These are phyloP conservation scores for Draba incana DNA, from an alignment of 345 rosid genomes.

Conservation along the genomic window DNA sequence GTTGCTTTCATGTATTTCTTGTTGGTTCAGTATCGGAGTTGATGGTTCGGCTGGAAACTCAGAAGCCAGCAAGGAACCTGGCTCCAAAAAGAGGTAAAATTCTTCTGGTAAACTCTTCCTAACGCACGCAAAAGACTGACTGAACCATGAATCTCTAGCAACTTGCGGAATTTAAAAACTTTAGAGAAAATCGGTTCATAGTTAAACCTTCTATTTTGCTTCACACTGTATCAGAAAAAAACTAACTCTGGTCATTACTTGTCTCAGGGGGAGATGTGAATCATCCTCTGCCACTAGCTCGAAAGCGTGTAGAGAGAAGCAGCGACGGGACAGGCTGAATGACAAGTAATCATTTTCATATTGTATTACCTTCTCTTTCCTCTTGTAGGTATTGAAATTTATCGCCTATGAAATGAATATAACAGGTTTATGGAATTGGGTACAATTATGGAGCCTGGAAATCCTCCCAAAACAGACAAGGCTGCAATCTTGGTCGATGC, in stretches of 20 bases:
- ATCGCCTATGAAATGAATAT: slow-evolving; percentile 14
- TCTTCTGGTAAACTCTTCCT: not conserved
- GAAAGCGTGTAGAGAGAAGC: slow-evolving; percentile 97
- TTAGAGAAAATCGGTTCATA: not conserved
- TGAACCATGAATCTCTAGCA: slow-evolving; percentile 5
- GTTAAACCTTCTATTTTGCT: too few species aligned
- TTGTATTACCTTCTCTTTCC: slow-evolving; percentile 14
- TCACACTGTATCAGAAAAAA: not conserved
- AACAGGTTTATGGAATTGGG: slow-evolving; percentile 88
- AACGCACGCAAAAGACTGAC: not conserved
- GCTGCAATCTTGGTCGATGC: slow-evolving; percentile 84
- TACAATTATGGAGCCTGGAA: slow-evolving; percentile 81
- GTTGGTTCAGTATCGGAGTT: slow-evolving; percentile 52
- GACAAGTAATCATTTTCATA: slow-evolving; percentile 67
- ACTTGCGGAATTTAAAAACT: not conserved
- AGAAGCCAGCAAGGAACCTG: slow-evolving; percentile 68
- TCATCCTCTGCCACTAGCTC: slow-evolving; percentile 73
- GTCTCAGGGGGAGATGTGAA: slow-evolving; percentile 59
- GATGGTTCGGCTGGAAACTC: slow-evolving; percentile 77
- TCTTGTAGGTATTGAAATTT: slow-evolving; percentile 7
- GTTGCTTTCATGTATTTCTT: slow-evolving; percentile 21
- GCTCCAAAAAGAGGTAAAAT: slow-evolving; percentile 78
- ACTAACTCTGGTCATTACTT: slow-evolving; percentile 10
- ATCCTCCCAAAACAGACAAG: slow-evolving; percentile 92
- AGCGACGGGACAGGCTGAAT: slow-evolving; percentile 90